phyloP scores from a whole-genome alignment of 1,284 basidiomycete genomes.

The Rhodotorula mucilaginosa region DNA sequence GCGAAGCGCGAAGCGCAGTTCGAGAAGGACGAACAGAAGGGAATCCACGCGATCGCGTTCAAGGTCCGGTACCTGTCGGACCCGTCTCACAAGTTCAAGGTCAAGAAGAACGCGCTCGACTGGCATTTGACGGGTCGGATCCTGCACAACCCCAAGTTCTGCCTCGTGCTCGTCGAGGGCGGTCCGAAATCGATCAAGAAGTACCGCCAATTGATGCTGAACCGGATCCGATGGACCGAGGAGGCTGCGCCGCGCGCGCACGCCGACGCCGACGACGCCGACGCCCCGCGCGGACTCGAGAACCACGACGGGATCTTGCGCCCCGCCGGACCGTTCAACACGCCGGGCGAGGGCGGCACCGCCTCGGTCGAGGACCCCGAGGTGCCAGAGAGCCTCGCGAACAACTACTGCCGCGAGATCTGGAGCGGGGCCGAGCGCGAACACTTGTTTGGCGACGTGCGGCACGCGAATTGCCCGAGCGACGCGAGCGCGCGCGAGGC shows the following conservation, averaged over 20 bases:
- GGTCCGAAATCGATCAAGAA: conserved; percentile 78
- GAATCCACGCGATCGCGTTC: conserved; percentile 81
- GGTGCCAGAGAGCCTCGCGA: conserved; percentile 61
- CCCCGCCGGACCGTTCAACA: conserved; percentile 47
- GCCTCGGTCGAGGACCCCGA: conserved; percentile 38
- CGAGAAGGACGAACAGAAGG: conserved; percentile 73
- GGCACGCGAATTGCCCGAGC: conserved; percentile 77
- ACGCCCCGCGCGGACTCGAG: conserved; percentile 53
- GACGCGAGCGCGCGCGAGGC: conserved; percentile 81
- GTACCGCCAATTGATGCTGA: conserved; percentile 83
- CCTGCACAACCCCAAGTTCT: conserved; percentile 84
- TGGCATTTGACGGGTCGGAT: conserved; percentile 80
- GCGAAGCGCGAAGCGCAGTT: conserved; percentile 85
- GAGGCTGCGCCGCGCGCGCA: conserved; percentile 66
- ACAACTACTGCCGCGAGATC: conserved; percentile 84
- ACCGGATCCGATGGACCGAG: conserved; percentile 93
- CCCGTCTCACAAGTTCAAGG: conserved; percentile 91
- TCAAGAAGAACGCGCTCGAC: conserved; percentile 92
- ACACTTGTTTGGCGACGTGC: conserved; percentile 74
- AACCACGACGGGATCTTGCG: conserved; percentile 40
- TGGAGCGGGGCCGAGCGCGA: conserved; percentile 91
- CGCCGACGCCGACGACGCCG: conserved; percentile 50
- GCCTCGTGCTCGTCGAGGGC: conserved; percentile 90
- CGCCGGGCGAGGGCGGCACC: not conserved
- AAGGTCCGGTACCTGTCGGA: conserved; percentile 90